Conservation (phyloP, 2,329 filamentous ascomycete species). For the Peltaster fructicola region DNA sequence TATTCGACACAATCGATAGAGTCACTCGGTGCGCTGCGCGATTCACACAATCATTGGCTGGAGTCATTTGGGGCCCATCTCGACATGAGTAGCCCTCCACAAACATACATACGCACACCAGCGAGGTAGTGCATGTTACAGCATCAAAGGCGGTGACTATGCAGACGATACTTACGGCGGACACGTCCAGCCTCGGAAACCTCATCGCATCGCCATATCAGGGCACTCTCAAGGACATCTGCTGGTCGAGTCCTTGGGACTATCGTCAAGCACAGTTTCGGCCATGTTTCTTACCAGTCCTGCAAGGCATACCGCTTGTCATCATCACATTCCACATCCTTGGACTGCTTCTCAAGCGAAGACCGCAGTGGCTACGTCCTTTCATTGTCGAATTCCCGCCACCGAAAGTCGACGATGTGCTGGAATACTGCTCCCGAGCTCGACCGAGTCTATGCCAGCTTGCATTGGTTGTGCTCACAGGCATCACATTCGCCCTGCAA, state of each 20-base stretch:
- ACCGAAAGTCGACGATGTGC: constrained; percentile 5
- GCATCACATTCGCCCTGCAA: constrained; percentile 8
- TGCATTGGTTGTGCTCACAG: constrained; percentile 8
- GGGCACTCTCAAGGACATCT: constrained; percentile 4
- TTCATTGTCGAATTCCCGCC: constrained; percentile 30
- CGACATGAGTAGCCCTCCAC: no score
- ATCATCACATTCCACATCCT: constrained; percentile 21
- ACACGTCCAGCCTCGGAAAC: no score
- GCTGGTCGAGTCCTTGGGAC: constrained; percentile 17
- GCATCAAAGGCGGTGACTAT: no score
- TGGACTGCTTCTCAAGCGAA: constrained; percentile 16
- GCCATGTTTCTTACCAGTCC: constrained; percentile 23
- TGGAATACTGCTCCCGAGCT: constrained; percentile 16
- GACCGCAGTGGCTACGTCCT: constrained; percentile 33
- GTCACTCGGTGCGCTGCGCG: no score
- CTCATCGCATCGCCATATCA: constrained; percentile 1
- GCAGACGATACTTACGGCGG: no score
- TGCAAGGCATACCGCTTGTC: constrained; percentile 23
- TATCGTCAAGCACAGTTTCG: constrained; percentile 21
- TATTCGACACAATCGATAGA: no score
- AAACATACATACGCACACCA: no score
- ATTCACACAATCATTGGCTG: no score
- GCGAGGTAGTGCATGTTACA: no score
- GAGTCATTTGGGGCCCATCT: no score
- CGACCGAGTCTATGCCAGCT: constrained; percentile 9